Percentiles rank a stretch among this genome's conserved stretches.
Conservation (phyloP, 257 asterid species). For the Asclepias syriaca region DNA sequence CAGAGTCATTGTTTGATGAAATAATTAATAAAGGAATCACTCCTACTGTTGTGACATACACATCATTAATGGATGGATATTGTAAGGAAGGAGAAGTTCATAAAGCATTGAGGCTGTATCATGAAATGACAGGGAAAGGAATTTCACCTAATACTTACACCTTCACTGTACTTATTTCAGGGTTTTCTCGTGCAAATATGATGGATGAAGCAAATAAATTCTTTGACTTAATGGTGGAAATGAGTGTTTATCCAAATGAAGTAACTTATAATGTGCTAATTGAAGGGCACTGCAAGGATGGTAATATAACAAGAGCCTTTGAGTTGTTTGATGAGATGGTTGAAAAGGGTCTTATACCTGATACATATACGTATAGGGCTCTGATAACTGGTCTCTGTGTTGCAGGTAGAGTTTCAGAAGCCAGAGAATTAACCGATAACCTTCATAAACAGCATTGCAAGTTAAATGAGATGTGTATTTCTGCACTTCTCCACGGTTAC, state of each 20-base stretch:
- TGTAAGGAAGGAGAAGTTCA: constrained; percentile 55
- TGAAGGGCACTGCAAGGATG: constrained; percentile 67
- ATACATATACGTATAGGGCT: constrained; percentile 74
- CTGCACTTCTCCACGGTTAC: constrained; percentile 71
- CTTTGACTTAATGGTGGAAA: constrained; percentile 50
- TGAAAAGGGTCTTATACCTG: constrained; percentile 62
- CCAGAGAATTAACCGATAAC: constrained; percentile 52
- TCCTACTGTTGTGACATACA: constrained; percentile 86
- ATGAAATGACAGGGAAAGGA: constrained; percentile 81
- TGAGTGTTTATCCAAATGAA: constrained; percentile 60
- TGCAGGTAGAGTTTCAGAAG: constrained; percentile 55
- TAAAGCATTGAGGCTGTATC: constrained; percentile 63
- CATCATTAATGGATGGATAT: constrained; percentile 78
- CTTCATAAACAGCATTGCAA: constrained; percentile 40
- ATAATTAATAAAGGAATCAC: constrained; percentile 50
- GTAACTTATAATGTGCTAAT: constrained; percentile 76
- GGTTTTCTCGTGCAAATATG: constrained; percentile 56
- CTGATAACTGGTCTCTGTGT: constrained; percentile 67
- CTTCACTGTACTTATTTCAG: constrained; percentile 63
- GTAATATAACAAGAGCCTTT: constrained; percentile 51
- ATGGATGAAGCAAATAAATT: constrained; percentile 54
- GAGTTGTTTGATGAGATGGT: constrained; percentile 69
- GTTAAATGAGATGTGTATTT: constrained; percentile 71
- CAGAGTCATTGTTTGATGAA: constrained; percentile 44
- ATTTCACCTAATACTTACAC: constrained; percentile 68